phyloP scores from a whole-genome alignment of 169 alveolate species.

The Theileria parva region DNA sequence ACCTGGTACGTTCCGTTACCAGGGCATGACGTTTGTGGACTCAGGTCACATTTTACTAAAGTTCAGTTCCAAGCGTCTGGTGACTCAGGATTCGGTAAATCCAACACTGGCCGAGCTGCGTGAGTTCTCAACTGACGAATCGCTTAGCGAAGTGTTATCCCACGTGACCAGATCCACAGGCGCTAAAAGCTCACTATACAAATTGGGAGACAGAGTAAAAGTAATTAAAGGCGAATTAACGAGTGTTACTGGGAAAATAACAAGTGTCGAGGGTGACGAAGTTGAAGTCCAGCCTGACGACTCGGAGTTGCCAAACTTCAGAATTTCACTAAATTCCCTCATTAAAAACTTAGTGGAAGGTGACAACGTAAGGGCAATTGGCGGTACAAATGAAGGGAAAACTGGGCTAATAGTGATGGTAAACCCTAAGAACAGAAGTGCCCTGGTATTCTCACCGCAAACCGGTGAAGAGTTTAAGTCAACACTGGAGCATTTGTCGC shows the following conservation, averaged over 20 bases:
- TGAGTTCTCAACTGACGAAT: constrained; percentile 72
- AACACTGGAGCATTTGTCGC: constrained; percentile 65
- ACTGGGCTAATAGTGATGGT: constrained; percentile 78
- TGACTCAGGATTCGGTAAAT: constrained; percentile 70
- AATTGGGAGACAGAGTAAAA: constrained; percentile 79
- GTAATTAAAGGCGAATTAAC: constrained; percentile 78
- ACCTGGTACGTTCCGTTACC: constrained; percentile 83
- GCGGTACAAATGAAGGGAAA: constrained; percentile 81
- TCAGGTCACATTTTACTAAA: constrained; percentile 78
- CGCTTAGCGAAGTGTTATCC: constrained; percentile 36
- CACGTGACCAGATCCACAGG: constrained; percentile 38
- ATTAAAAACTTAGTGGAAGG: constrained; percentile 81
- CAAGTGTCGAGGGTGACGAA: constrained; percentile 68
- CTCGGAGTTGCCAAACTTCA: constrained; percentile 72
- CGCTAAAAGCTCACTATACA: constrained; percentile 67
- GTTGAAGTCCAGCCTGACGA: constrained; percentile 78
- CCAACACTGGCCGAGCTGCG: constrained; percentile 81
- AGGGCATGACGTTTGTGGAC: constrained; percentile 80
- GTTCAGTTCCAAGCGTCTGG: constrained; percentile 73
- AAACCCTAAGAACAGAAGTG: constrained; percentile 70
- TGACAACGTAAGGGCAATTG: constrained; percentile 80
- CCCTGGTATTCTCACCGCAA: constrained; percentile 76
- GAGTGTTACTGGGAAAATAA: constrained; percentile 76
- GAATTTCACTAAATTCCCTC: constrained; percentile 63
- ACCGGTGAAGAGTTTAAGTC: constrained; percentile 70